These are phyloP conservation scores for Graphilbum fragrans DNA, from an alignment of 2,329 filamentous ascomycete genomes.

Conservation along the genomic window DNA sequence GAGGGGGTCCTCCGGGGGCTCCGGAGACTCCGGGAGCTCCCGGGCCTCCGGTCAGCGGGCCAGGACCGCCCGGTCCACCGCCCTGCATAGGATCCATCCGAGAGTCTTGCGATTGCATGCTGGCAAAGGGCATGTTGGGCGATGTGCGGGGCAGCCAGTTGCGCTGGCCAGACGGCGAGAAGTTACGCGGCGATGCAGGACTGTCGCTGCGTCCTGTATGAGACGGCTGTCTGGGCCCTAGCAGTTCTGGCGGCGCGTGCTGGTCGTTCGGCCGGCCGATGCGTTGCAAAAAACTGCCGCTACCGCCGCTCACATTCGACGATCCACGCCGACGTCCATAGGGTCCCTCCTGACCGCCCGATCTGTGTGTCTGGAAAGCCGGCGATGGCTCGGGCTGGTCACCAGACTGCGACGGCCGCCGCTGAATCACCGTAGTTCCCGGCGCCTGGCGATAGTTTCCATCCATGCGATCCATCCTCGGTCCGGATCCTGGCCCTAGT, in stretches of 20 bases:
- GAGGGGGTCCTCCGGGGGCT: neutral
- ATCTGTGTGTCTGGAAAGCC: slow-evolving; percentile 71
- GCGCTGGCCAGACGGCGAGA: slow-evolving; percentile 23
- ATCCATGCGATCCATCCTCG: no score
- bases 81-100: no score
- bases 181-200: slow-evolving; percentile 33
- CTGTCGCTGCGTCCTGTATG: slow-evolving; percentile 37
- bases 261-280: slow-evolving; percentile 30
- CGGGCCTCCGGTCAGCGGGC: no score
- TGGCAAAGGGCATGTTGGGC: slow-evolving; percentile 17
- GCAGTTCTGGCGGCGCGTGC: slow-evolving; percentile 26
- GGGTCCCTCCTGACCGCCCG: slow-evolving; percentile 49
- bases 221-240: slow-evolving; percentile 34
- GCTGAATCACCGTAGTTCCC: slow-evolving; percentile 53
- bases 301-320: slow-evolving; percentile 83
- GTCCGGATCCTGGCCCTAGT: slow-evolving; percentile 52
- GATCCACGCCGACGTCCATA: slow-evolving; percentile 68
- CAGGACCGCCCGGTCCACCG: no score
- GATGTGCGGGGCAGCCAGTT: slow-evolving; percentile 31
- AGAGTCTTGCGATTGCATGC: neutral
- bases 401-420: slow-evolving; percentile 43
- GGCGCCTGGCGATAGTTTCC: slow-evolving; percentile 55
- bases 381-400: slow-evolving; percentile 68
- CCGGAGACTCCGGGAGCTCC: neutral
- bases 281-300: slow-evolving; percentile 55